These are phyloP conservation scores for Panicum miliaceum DNA, from an alignment of 176 grass and related monocot species.

Conservation along the genomic window DNA sequence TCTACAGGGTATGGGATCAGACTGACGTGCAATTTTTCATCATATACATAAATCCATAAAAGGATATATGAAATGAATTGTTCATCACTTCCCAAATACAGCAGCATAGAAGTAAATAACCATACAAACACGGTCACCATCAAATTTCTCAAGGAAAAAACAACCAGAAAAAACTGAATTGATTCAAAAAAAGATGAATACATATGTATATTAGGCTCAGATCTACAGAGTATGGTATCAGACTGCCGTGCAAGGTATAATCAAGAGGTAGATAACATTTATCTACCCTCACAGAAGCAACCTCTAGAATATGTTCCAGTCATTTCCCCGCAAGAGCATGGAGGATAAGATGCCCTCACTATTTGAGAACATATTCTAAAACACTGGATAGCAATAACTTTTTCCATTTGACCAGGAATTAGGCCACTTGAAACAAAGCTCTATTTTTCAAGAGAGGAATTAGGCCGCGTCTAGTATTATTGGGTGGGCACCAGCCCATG, in stretches of 20 bases:
- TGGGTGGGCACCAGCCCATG: too few relatives aligned
- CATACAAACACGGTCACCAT: background rate
- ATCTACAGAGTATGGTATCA: conserved; percentile 17
- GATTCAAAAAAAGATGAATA: background rate
- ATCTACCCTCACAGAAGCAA: conserved; percentile 45
- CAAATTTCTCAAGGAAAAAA: too few relatives aligned
- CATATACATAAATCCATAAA: conserved; percentile 26
- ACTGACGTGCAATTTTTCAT: conserved; percentile 81
- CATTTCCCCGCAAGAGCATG: conserved; percentile 30
- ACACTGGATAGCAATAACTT: background rate
- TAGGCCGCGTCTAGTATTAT: too few relatives aligned
- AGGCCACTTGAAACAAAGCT: background rate
- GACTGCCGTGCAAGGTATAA: conserved; percentile 43
- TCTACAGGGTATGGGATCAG: conserved; percentile 52
- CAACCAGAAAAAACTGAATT: too few relatives aligned
- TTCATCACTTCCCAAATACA: conserved; percentile 47
- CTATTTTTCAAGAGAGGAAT: too few relatives aligned
- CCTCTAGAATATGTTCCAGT: conserved; percentile 41
- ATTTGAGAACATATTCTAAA: conserved; percentile 17
- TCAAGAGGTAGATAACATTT: conserved; percentile 38
- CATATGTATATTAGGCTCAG: background rate
- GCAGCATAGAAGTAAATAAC: background rate
- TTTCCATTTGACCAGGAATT: conserved; percentile 1
- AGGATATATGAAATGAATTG: conserved; percentile 40
- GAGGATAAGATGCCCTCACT: background rate